phyloP scores from a whole-genome alignment of 2,329 filamentous ascomycete genomes.

The Lecanicillium sp. region DNA sequence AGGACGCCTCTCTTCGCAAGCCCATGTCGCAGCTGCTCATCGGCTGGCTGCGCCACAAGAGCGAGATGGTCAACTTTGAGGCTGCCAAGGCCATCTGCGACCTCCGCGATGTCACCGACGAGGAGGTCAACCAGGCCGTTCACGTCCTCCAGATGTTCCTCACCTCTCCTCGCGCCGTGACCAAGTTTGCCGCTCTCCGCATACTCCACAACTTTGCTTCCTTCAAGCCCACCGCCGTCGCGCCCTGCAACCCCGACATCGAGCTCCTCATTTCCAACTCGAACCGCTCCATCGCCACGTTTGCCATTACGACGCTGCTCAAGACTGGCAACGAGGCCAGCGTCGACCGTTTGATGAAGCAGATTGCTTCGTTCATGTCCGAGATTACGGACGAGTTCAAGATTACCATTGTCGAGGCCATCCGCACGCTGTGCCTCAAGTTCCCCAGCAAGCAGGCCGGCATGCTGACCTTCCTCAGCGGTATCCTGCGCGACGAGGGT shows the following conservation, averaged over 20 bases:
- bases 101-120: constrained; percentile 86
- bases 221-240: constrained; percentile 90
- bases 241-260: constrained; percentile 93
- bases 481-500: constrained; percentile 93
- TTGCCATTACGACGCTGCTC: constrained; percentile 93
- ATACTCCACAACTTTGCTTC: constrained; percentile 95
- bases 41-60: constrained; percentile 96
- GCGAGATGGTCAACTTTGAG: constrained; percentile 99
- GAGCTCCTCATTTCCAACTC: constrained; percentile 94
- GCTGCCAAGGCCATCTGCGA: constrained; percentile 97
- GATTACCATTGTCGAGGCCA: constrained; percentile 98
- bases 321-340: constrained; percentile 98
- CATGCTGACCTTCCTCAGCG: constrained; percentile 94
- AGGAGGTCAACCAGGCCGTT: constrained; percentile 84
- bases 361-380: constrained; percentile 96
- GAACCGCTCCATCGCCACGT: constrained; percentile 96
- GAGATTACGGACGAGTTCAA: constrained; percentile 99
- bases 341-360: constrained; percentile 96
- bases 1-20: constrained; percentile 81
- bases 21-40: constrained; percentile 97
- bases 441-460: constrained; percentile 97
- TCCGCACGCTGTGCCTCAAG: constrained; percentile 92
- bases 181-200: constrained; percentile 93
- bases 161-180: constrained; percentile 88
- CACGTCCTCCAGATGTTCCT: constrained; percentile 96